A percentile compares a stretch with the other conserved stretches of the same genome.
Conservation (phyloP, 2,329 filamentous ascomycete genomes). For the Magnaporthiopsis poae region DNA sequence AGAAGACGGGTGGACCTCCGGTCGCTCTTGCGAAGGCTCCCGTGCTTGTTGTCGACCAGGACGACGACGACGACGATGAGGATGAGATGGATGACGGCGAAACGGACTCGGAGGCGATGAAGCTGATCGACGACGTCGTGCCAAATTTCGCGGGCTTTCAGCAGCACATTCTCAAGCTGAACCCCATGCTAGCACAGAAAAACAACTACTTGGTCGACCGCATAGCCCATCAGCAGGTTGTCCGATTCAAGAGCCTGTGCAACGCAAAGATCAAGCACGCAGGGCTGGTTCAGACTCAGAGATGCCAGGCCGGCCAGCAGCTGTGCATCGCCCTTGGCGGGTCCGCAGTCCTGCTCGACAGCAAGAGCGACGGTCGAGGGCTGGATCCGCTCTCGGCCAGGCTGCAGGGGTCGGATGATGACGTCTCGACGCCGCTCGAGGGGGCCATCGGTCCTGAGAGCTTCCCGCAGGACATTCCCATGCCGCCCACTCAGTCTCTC, state of each 20-base stretch:
- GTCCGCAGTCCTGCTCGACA: slow-evolving; percentile 50
- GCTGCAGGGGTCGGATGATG: slow-evolving; percentile 52
- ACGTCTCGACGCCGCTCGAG: slow-evolving; percentile 54
- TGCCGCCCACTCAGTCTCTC: slow-evolving; percentile 65
- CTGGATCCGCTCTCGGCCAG: slow-evolving; percentile 45
- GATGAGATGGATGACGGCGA: slow-evolving; percentile 47
- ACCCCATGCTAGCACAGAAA: slow-evolving; percentile 53
- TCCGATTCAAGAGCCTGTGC: slow-evolving; percentile 69
- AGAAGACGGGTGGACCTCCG: slow-evolving; percentile 43
- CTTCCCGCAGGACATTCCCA: slow-evolving; percentile 71
- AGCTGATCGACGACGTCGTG: slow-evolving; percentile 56
- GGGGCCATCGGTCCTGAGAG: slow-evolving; percentile 60
- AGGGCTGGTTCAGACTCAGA: slow-evolving; percentile 39
- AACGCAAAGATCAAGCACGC: slow-evolving; percentile 62
- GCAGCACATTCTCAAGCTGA: slow-evolving; percentile 61
- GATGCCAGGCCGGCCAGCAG: slow-evolving; percentile 46
- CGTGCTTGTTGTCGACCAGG: slow-evolving; percentile 25
- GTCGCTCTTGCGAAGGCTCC: slow-evolving; percentile 31
- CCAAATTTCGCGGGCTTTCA: slow-evolving; percentile 70
- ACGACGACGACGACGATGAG: slow-evolving; percentile 52
- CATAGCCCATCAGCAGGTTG: slow-evolving; percentile 69
- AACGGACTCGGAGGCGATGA: slow-evolving; percentile 50
- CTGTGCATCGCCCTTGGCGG: slow-evolving; percentile 61
- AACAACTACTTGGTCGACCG: slow-evolving; percentile 62
- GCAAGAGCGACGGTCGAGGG: slow-evolving; percentile 49